These are phyloP conservation scores for Pugionium dolabratum DNA, from an alignment of 345 rosid species.

Conservation along the genomic window DNA sequence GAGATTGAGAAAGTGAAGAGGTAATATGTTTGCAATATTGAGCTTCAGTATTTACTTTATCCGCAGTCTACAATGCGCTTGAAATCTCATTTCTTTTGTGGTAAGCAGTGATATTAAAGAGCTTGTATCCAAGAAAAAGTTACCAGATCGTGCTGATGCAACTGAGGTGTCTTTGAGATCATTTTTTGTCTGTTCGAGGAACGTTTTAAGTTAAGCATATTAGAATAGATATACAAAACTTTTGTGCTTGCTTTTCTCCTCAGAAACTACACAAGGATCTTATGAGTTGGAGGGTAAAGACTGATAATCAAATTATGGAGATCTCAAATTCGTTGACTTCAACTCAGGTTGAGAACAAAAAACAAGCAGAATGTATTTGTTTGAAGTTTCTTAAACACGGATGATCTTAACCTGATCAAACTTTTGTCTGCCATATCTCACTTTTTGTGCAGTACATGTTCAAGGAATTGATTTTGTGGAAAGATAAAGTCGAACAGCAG, in stretches of 20 bases:
- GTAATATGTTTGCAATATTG: constrained; percentile 28
- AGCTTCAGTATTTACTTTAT: not conserved
- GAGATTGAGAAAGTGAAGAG: constrained; percentile 65
- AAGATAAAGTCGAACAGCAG: constrained; percentile 67
- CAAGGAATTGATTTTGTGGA: constrained; percentile 63
- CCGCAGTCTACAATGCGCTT: not conserved
- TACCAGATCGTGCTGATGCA: constrained; percentile 48
- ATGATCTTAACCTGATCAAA: constrained; percentile 15
- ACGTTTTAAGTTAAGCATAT: constrained; percentile 14
- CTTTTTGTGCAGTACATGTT: constrained; percentile 52
- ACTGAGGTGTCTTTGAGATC: constrained; percentile 53
- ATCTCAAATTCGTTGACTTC: constrained; percentile 67
- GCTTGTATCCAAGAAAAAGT: constrained; percentile 51
- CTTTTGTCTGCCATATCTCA: constrained; percentile 19
- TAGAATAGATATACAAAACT: constrained; percentile 17
- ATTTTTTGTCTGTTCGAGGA: constrained; percentile 1
- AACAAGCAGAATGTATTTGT: constrained; percentile 11
- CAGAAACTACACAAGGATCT: constrained; percentile 63
- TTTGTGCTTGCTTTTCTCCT: constrained; percentile 18
- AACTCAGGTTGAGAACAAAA: constrained; percentile 54
- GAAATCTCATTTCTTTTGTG: constrained; percentile 25
- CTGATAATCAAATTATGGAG: constrained; percentile 58
- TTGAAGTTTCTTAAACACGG: constrained; percentile 6
- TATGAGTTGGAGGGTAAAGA: constrained; percentile 59
- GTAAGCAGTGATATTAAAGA: constrained; percentile 59